Base-by-base conservation (phyloP, 108 stramenopile genomes). In the Cyclotella kingstonii region DNA sequence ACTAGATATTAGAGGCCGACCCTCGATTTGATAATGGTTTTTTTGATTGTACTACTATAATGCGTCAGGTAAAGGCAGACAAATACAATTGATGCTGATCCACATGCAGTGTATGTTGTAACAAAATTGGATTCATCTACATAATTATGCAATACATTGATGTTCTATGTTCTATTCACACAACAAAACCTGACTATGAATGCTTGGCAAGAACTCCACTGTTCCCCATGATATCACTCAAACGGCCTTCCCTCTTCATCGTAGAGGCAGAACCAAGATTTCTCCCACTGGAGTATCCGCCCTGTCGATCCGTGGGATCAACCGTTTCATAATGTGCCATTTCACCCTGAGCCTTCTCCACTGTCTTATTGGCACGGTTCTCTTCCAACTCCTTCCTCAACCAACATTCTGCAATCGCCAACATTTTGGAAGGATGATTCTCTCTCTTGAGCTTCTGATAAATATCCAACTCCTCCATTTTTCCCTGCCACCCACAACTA, bases 401-500 rank as follows among this genome's bases (percentile, higher is more conserved):
- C 93, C 93, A 94, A 62, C 84, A 74, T 26, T 90, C 87, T 14
- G 93, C 93, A 72, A 94, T 83, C 4, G 84, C 82, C 34, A 94
- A 63, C 87, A 94, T 89, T 59, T 82, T 84, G 5, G 73, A 76
- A 9, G 91, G 89, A 65, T 89, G 89, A 51, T 89, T 87, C 31
- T 87, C 73, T 12, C 25, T 38, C 56, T 89, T 84, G 22, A 94
- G 77, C 51, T 84, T 34, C 41, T 85, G 70, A 45, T 94, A 89
- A 34, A 81, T 55, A 21, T 89, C 84, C 45, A 94, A 61, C 0
- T 94, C 89, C 7, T 79, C 44, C 70, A 94, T 78, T 48, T 79
- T 51, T 23, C 93, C 93, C 66, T 89, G 89, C 89, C 89, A 90
- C 26, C 89, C 93, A 57, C 85, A 86, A 15, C 51, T 62, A 8